Conservation (phyloP, 2,329 filamentous ascomycete genomes). For the Dothideomycetidae sp. region DNA sequence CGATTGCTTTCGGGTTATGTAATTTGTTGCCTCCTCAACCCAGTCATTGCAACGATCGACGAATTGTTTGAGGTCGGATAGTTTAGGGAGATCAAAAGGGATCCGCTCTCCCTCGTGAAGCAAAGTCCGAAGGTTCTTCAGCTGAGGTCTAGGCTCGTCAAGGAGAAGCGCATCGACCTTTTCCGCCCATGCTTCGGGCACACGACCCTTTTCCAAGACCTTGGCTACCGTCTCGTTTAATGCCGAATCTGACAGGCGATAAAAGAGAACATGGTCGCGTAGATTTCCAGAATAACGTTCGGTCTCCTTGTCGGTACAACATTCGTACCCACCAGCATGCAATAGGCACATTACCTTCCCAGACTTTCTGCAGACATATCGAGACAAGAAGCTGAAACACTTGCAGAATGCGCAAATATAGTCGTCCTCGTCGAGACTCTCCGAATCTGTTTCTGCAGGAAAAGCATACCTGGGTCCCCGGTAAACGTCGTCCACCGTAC, state of each 20-base stretch:
- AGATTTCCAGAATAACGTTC: slow-evolving; percentile 46
- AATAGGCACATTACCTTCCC: slow-evolving; percentile 70
- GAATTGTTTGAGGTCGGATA: slow-evolving; percentile 71
- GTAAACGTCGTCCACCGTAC: slow-evolving; percentile 20
- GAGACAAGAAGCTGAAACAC: slow-evolving; percentile 76
- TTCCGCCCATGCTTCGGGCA: slow-evolving; percentile 78
- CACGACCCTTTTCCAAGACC: slow-evolving; percentile 69
- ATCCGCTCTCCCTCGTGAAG: slow-evolving; percentile 93
- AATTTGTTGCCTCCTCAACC: slow-evolving; percentile 93
- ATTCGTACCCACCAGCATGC: slow-evolving; percentile 68
- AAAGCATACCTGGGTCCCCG: slow-evolving; percentile 26
- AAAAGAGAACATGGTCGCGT: slow-evolving; percentile 56
- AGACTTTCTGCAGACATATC: slow-evolving; percentile 70
- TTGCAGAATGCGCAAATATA: slow-evolving; percentile 90
- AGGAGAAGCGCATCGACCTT: slow-evolving; percentile 77
- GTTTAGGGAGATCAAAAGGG: slow-evolving; percentile 70
- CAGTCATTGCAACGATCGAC: slow-evolving; percentile 95
- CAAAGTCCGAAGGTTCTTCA: slow-evolving; percentile 72
- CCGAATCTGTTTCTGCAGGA: slow-evolving; percentile 39
- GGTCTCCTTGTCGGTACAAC: slow-evolving; percentile 55
- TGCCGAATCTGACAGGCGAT: slow-evolving; percentile 60
- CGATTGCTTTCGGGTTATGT: slow-evolving; percentile 93
- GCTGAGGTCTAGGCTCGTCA: slow-evolving; percentile 67
- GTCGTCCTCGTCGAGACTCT: slow-evolving; percentile 69
- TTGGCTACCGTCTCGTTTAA: slow-evolving; percentile 56